phyloP scores from a whole-genome alignment of 169 alveolate species.

The Eimeria mitis region DNA sequence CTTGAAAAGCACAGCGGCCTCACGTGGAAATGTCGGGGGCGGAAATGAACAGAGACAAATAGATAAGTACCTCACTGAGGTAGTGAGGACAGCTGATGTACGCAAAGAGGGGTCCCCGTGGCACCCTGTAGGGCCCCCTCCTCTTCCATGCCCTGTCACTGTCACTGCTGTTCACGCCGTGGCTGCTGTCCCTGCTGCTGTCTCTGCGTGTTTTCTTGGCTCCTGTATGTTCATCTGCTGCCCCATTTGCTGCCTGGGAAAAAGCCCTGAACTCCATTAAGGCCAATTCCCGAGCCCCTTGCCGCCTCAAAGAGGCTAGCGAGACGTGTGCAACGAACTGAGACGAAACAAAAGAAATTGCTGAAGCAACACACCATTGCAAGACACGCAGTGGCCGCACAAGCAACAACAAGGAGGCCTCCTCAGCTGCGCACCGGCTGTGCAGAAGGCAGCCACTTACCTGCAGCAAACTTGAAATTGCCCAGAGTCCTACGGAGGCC shows the following conservation, averaged over 20 bases:
- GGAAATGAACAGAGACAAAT: conserved; percentile 84
- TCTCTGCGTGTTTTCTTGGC: conserved; percentile 1
- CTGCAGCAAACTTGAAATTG: conserved; percentile 13
- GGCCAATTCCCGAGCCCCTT: background rate
- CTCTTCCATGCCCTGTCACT: background rate
- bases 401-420: background rate
- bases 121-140: conserved; percentile 85
- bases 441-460: conserved; percentile 2
- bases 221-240: background rate
- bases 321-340: conserved; percentile 37
- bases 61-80: conserved; percentile 88
- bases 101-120: conserved; percentile 89
- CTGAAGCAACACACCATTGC: conserved; percentile 1
- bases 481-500: conserved; percentile 22
- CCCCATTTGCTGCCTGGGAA: background rate
- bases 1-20: background rate
- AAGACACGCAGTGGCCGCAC: background rate
- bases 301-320: conserved; percentile 25
- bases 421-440: background rate
- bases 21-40: conserved; percentile 79
- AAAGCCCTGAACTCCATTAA: background rate
- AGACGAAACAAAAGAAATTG: background rate
- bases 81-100: conserved; percentile 91
- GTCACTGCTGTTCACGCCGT: background rate
- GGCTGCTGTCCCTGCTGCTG: conserved; percentile 8